Base-by-base conservation (phyloP, 805 yeast genomes). In the Millerago galiae region DNA sequence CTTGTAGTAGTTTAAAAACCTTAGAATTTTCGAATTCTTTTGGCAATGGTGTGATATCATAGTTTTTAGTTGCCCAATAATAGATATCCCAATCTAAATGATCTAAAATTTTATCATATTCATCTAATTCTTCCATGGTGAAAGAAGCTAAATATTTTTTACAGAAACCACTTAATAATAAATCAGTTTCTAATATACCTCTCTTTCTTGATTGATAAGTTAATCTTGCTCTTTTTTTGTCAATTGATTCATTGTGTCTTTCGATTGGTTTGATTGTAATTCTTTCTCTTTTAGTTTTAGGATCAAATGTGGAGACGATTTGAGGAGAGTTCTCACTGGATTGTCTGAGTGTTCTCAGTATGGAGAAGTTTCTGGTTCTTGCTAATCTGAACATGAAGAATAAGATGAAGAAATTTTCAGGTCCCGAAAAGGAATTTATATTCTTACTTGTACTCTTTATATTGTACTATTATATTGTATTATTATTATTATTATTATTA, bases 51-150 rank as follows among this genome's bases (percentile, higher is more conserved):
- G 90, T 85, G 15, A 85, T 79, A 29, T 77, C 79, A 55, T 67
- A 85, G 61, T 90, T 87, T 51, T 76, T 77, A 2, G 97, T 88
- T 21, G 95, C 95, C 99, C 99, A 91, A 67, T 93, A 93, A 63
- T 87, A 93, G 47, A 93, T 90, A 63, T 93, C 99, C 99, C 99
- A 93, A 63, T 93, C 99, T n/a, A 91, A 77, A 63, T 91, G 95
- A 62, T 93, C 95, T 58, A 93, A 71, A 44, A 93, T 65, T 44
- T 71, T 60, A 58, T 91, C 97, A 62, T 87, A 93, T 62, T 93
- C 98, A 37, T 79, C 83, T 41, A 93, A 68, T 63, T 88, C 83
- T 42, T 71, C 81, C 46, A 67, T 62, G 11, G 73, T 68, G 70
- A 93, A 74, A 0, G 59, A 57, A 31, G 71, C 63, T 49, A 93